Evolutionary conservation across 148 eudicot species (phyloP), one percentile per base, ranked within the genome.

Genomic region (Spergularia marina): DNA sequence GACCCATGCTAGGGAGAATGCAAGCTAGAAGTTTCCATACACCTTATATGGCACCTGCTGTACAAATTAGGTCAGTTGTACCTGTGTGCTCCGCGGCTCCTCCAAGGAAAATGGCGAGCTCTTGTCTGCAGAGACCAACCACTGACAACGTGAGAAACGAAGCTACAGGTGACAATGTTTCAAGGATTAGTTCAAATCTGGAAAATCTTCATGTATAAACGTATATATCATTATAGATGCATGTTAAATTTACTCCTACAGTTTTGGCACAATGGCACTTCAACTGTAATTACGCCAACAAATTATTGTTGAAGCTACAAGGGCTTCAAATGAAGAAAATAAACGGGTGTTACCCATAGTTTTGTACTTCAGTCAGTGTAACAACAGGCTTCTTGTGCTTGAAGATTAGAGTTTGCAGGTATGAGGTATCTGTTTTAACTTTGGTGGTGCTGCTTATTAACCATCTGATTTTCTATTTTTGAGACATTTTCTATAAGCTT

Each of bases 41-140:
- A 47, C 80, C 74, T 2, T 85, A 77, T 68, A 73, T 71, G 78
- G 90, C 87, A 23, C 90, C 88, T 15, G 76, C 90, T 61, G 88
- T 87, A 61, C 88, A 87, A 68, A 83, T 87, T 57, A 85, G 90
- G 73, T 83, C 90, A 39, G 86, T 85, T 69, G 81, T 82, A 36
- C 90, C 86, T 2, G 90, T 87, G 68, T 85, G 86, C 63, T 87
- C 90, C 51, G 79, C 90, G 11, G 85, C 90, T 65, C 88, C 86
- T 2, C 76, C 82, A 17, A 72, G 82, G 74, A 77, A 66, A 20
- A 60, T 51, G 71, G 41, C 75, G 36, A 70, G 72, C 70, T 36
- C 80, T 25, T 64, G 64, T 57, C 83, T 69, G 63, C 74, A 58
- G 53, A 80, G 74, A 51, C 77, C 77, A 36, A 59, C 83, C 39